Base-by-base conservation (phyloP, 768 basidiomycete genomes). In the Suillus tomentosus region DNA sequence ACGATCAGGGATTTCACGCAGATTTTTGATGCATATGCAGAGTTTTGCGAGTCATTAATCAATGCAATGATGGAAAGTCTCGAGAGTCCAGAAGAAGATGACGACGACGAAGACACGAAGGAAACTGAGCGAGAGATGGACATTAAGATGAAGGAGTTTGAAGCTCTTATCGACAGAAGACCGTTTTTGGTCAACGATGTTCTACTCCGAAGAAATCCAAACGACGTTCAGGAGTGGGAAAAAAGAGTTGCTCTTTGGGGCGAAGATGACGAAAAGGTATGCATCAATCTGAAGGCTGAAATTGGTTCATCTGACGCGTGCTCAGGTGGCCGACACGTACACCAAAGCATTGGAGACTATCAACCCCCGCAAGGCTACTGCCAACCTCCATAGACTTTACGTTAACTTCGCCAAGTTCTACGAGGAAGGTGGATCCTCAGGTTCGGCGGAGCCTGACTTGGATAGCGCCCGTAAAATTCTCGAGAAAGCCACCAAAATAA, bases 211-310 rank as follows among this genome's bases (percentile, higher is more conserved):
- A 81, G 97, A 70, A 99, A 99, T 81, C 93, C 94, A 5, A 93
- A 98, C 69, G 97, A 99, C 70, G 97, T 99, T 2, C 95, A 97
- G 68, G 97, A 99, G 74, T 99, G 97, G 97, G 97, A 99, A 79
- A 99, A 99, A 78, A 82, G 96, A 42, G 86, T 99, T 22, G 96
- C 95, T 2, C 77, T 99, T 34, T 96, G 88, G 85, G 97, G 92
- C 3, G 90, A 95, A 61, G 87, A 97, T 68, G 96, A 99, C 71
- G 93, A 91, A 69, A 96, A 95, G 83, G 95, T 94, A 66, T 17
- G 76, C 37, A n/a, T 34, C 14, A 8, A 24, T 36, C 10, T 60
- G 15, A 37, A 22, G 60, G 40, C 39, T 27, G 27, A 40, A n/a
- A 24, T 57, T 59, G 51, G 24, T 62, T 59, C 39, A 45, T 54